Evolutionary conservation across 192 early-diverging fungal species (phyloP), one percentile per base, ranked within the genome.

Genomic region (Dissophora ornata): DNA sequence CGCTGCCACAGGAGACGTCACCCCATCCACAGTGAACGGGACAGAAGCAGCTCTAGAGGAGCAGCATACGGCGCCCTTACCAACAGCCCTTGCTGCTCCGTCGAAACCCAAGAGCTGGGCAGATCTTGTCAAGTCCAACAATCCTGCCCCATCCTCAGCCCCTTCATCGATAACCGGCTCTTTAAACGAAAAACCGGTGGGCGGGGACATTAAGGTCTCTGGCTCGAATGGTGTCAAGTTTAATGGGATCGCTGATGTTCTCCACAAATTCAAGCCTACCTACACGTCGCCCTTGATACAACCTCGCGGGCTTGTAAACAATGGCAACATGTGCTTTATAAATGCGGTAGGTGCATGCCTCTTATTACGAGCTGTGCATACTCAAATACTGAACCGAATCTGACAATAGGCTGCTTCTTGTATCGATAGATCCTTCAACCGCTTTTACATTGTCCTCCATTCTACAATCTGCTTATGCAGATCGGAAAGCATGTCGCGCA

Each of bases 321-420:
- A 88, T 50, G 97, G 96, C 30, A 99, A 99, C 81, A 97, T 92
- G 85, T 99, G 98, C 82, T 99, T 96, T 71, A 94, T 98, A 92
- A 99, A 98, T 74, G 94, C 92, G 40, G 93, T 97, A 85, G 32
- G 79, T 68, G 13, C 32, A 13, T 55, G 19, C 51, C n/a, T n/a
- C n/a, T n/a, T n/a, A n/a, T n/a, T n/a, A n/a, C n/a, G n/a, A n/a
- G n/a, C n/a, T n/a, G n/a, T n/a, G n/a, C n/a, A n/a, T n/a, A n/a
- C n/a, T n/a, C n/a, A n/a, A n/a, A n/a, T n/a, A n/a, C n/a, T n/a
- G n/a, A n/a, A n/a, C n/a, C n/a, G n/a, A n/a, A n/a, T n/a, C 38
- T 8, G 21, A 42, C 40, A 11, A 18, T 10, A 54, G 29, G 52
- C 33, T 28, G 2, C 16, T 19, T n/a, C n/a, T n/a, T n/a, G n/a